These are phyloP conservation scores for Trichosporon ovoides DNA, from an alignment of 1,284 basidiomycete species.

Conservation along the genomic window DNA sequence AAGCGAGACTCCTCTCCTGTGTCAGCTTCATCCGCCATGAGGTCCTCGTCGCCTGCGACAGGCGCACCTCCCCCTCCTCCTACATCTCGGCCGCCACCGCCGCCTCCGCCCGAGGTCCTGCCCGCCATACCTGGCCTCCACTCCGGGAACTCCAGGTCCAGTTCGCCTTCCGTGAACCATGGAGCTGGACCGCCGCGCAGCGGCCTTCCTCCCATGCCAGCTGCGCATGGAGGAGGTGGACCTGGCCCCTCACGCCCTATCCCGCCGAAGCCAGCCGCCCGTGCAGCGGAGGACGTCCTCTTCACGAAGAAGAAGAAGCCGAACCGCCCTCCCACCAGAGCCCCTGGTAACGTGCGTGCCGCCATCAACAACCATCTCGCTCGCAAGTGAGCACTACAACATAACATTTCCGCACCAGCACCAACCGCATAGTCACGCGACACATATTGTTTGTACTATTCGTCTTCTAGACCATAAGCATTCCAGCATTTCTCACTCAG, in stretches of 20 bases:
- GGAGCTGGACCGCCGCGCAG: background rate
- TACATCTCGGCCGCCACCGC: background rate
- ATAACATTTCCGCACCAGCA: background rate
- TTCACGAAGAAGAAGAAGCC: conserved; percentile 46
- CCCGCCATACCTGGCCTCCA: too few species aligned
- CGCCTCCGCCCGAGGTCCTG: too few species aligned
- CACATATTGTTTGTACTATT: background rate
- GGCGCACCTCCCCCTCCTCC: background rate
- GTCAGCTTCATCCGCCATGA: background rate
- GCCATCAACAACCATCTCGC: conserved; percentile 21
- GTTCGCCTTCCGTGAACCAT: background rate
- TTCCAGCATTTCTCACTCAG: too few species aligned
- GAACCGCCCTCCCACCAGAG: conserved; percentile 1
- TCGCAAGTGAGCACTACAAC: conserved; percentile 39
- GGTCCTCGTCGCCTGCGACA: background rate
- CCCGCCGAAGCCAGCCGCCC: conserved; percentile 14
- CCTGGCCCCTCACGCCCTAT: conserved; percentile 5
- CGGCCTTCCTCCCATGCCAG: background rate
- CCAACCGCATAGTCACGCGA: background rate
- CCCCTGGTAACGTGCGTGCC: conserved; percentile 19
- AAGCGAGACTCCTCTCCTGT: background rate
- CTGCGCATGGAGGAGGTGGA: background rate
- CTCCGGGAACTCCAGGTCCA: background rate
- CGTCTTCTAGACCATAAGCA: background rate
- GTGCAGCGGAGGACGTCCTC: conserved; percentile 32